Evolutionary conservation across 495 filamentous ascomycete species (phyloP).

Genomic region (Penicillium goetzii): DNA sequence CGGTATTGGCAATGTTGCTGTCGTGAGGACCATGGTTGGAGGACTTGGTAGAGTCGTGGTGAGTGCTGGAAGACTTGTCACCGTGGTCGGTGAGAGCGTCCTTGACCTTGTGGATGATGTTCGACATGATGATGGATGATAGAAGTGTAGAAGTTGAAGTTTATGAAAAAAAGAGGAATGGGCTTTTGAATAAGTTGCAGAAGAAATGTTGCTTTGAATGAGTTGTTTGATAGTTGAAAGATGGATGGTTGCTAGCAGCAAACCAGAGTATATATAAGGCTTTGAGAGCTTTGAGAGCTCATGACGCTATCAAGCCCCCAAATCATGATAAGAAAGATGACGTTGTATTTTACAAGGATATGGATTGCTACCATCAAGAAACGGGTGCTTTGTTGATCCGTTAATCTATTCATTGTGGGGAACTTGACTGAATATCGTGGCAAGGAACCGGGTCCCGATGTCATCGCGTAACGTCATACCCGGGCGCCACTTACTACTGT

Average conservation of each 20-base stretch:
- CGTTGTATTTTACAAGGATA: not conserved
- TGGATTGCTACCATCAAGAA: slow-evolving; percentile 1
- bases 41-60: slow-evolving; percentile 16
- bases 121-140: slow-evolving; percentile 43
- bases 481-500: slow-evolving; percentile 8
- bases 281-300: not conserved
- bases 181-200: not conserved
- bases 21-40: slow-evolving; percentile 27
- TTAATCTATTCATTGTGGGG: not conserved
- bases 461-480: slow-evolving; percentile 15
- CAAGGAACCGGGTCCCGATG: slow-evolving; percentile 12
- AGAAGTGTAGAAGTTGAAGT: not conserved
- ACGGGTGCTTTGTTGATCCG: slow-evolving; percentile 5
- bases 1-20: slow-evolving; percentile 27
- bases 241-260: not conserved
- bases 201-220: not conserved
- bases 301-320: slow-evolving; percentile 7
- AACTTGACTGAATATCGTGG: not conserved
- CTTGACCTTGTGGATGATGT: slow-evolving; percentile 71
- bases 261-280: slow-evolving; percentile 6
- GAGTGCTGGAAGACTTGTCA: slow-evolving; percentile 6
- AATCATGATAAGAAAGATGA: slow-evolving; percentile 6
- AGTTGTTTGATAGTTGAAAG: slow-evolving; percentile 4
- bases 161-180: not conserved
- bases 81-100: slow-evolving; percentile 57